Conservation (phyloP, 2,329 filamentous ascomycete species). For the Chaetomium sp. region DNA sequence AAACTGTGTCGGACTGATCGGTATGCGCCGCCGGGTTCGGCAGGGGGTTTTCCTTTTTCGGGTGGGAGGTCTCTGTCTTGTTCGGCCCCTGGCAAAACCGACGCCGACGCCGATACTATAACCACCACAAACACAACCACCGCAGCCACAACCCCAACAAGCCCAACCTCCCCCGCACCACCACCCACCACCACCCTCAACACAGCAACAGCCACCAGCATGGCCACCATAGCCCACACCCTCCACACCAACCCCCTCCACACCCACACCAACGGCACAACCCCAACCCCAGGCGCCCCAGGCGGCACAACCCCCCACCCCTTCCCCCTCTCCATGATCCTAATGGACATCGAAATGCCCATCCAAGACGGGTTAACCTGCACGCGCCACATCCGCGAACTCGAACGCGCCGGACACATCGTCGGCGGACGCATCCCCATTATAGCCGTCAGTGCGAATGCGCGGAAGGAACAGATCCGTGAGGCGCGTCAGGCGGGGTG, state of each 20-base stretch:
- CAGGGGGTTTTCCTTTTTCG: neutral
- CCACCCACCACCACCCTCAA: neutral
- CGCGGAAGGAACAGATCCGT: conserved; percentile 53
- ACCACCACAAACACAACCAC: no score
- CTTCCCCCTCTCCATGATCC: conserved; percentile 51
- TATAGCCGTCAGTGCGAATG: conserved; percentile 63
- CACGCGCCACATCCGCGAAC: conserved; percentile 55
- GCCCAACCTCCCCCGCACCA: neutral
- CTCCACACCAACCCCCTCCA: neutral
- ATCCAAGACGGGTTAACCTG: conserved; percentile 65
- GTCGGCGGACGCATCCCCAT: conserved; percentile 51
- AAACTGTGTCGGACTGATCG: conserved; percentile 33
- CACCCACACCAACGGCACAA: neutral
- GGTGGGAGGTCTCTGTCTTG: no score
- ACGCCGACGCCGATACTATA: no score
- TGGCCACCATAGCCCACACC: neutral
- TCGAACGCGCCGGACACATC: conserved; percentile 50
- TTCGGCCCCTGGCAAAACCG: no score
- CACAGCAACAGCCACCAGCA: no score
- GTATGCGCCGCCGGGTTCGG: conserved; percentile 5
- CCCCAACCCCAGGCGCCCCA: neutral
- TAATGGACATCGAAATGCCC: conserved; percentile 76
- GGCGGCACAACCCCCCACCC: neutral
- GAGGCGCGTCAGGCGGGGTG: conserved; percentile 46
- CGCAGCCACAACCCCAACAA: no score